These are phyloP conservation scores for Torulaspora pretoriensis DNA, from an alignment of 1,139 yeast genomes.

Conservation along the genomic window DNA sequence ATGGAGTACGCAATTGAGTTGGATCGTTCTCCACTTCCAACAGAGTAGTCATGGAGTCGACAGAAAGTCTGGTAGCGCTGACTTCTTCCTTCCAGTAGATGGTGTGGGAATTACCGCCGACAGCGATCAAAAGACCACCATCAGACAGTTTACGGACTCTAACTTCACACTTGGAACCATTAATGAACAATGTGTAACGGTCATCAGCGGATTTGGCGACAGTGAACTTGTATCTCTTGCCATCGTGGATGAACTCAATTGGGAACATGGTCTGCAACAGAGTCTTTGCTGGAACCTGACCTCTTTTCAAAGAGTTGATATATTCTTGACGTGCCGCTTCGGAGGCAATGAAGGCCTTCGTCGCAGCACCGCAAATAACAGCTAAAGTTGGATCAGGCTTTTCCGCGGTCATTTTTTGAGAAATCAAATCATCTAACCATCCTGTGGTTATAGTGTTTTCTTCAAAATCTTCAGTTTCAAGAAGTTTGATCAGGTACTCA, in stretches of 20 bases:
- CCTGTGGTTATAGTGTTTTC: conserved; percentile 96
- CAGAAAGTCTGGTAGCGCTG: conserved; percentile 91
- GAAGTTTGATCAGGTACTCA: conserved; percentile 87
- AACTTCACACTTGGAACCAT: conserved; percentile 86
- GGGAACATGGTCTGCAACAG: conserved; percentile 83
- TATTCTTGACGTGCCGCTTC: conserved; percentile 69
- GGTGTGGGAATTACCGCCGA: conserved; percentile 91
- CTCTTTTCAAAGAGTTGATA: conserved; percentile 74
- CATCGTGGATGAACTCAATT: conserved; percentile 92
- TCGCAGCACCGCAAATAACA: conserved; percentile 94
- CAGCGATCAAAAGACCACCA: conserved; percentile 84
- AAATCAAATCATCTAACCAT: conserved; percentile 94
- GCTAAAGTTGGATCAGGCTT: conserved; percentile 91
- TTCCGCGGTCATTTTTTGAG: conserved; percentile 91
- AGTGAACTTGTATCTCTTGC: conserved; percentile 86
- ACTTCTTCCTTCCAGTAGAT: conserved; percentile 98
- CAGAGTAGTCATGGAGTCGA: conserved; percentile 89
- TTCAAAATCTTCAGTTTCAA: conserved; percentile 95
- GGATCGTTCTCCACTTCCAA: conserved; percentile 96
- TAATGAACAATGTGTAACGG: conserved; percentile 80
- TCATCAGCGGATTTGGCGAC: conserved; percentile 89
- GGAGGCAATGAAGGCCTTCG: conserved; percentile 82
- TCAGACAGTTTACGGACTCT: conserved; percentile 85
- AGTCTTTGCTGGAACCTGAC: conserved; percentile 86
- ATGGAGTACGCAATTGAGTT: conserved; percentile 95